phyloP scores from a whole-genome alignment of 176 grass and related monocot species.

The Microstegium vimineum region DNA sequence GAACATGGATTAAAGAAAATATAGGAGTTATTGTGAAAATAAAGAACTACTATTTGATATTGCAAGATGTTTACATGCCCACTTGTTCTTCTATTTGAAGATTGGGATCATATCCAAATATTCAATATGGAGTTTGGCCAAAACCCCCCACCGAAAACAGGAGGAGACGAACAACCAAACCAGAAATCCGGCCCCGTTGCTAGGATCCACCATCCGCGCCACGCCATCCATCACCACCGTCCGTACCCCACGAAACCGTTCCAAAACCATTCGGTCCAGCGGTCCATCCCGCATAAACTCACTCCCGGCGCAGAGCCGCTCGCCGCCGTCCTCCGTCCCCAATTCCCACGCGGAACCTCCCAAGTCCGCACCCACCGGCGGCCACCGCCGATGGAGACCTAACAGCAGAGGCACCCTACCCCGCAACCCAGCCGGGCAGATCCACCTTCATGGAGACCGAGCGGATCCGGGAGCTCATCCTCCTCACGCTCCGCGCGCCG shows the following conservation, averaged over 20 bases:
- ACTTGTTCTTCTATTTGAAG: not conserved
- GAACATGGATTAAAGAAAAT: too few species aligned
- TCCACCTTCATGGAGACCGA: constrained; percentile 55
- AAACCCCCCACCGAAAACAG: not conserved
- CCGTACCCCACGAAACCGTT: not conserved
- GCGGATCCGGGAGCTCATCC: constrained; percentile 54
- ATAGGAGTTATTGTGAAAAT: too few species aligned
- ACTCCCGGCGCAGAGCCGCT: not conserved
- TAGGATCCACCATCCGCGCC: not conserved
- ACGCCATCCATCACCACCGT: not conserved
- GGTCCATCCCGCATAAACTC: not conserved
- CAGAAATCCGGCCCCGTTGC: not conserved
- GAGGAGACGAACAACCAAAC: not conserved
- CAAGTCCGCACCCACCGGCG: constrained; percentile 21
- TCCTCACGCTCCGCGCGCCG: constrained; percentile 51
- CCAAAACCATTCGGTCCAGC: not conserved
- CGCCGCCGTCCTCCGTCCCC: not conserved
- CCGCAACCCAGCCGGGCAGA: not conserved
- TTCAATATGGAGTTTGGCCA: not conserved
- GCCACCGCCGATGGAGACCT: constrained; percentile 56
- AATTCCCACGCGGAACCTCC: not conserved
- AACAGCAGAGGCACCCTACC: not conserved
- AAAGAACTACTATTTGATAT: too few species aligned
- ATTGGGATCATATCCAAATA: not conserved
- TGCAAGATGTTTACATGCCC: not conserved